Conservation (phyloP, 202 grass and related monocot species). For the Zoysia matrella region DNA sequence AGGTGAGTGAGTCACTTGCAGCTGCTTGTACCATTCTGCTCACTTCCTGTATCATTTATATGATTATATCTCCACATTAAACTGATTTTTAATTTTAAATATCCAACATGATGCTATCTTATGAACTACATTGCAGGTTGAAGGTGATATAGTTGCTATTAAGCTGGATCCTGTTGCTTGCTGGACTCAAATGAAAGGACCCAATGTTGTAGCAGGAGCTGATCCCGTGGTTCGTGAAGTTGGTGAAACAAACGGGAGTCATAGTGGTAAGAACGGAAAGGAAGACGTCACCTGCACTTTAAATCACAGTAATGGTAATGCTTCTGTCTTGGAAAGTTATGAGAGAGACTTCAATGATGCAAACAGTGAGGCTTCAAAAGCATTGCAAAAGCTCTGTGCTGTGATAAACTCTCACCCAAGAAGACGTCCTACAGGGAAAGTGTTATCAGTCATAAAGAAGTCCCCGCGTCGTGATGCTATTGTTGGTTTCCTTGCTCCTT, state of each 20-base stretch:
- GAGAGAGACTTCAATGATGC: conserved; percentile 32
- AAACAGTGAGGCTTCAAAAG: conserved; percentile 58
- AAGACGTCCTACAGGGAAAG: conserved; percentile 87
- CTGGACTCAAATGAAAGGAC: conserved; percentile 89
- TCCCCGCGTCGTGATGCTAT: conserved; percentile 70
- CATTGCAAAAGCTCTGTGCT: conserved; percentile 70
- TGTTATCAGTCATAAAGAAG: conserved; percentile 73
- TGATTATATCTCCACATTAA: background rate
- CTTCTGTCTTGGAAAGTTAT: conserved; percentile 44
- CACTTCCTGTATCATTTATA: background rate
- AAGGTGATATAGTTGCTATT: conserved; percentile 94
- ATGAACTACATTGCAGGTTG: conserved; percentile 58
- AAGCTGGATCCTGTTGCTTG: conserved; percentile 67
- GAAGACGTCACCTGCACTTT: conserved; percentile 44
- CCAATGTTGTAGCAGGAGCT: conserved; percentile 43
- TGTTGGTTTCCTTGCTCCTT: conserved; percentile 82
- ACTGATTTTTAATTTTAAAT: background rate
- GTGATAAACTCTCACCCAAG: conserved; percentile 71
- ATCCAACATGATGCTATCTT: conserved; percentile 19
- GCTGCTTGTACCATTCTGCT: conserved; percentile 14
- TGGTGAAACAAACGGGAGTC: conserved; percentile 55
- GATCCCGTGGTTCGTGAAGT: conserved; percentile 45
- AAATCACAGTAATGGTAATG: conserved; percentile 56
- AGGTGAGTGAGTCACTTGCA: conserved; percentile 24
- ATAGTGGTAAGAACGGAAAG: conserved; percentile 48